Percentiles rank a stretch among this genome's conserved stretches.
Evolutionary conservation across 257 asterid species (phyloP).

Genomic region (Solanum lignicaule): DNA sequence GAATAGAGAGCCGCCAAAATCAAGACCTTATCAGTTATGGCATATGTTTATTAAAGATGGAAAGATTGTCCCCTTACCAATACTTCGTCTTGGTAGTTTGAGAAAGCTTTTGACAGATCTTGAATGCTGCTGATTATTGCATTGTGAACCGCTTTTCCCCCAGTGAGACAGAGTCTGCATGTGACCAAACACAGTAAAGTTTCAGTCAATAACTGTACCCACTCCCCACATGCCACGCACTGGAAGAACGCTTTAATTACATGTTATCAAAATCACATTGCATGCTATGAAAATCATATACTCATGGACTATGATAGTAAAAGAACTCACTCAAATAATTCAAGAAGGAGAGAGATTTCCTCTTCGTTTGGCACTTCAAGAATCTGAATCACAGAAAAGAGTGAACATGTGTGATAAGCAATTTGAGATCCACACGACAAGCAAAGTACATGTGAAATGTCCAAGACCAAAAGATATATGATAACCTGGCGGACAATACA

Average conservation of each 20-base stretch:
- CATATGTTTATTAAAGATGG: not conserved
- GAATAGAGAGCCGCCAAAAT: not conserved
- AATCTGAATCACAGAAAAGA: conserved; percentile 49
- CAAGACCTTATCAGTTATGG: not conserved
- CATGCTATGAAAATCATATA: not conserved
- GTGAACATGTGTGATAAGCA: conserved; percentile 4
- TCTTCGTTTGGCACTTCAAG: conserved; percentile 89
- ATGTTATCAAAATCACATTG: not conserved
- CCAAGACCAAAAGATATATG: not conserved
- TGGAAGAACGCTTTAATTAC: not conserved
- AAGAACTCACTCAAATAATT: conserved; percentile 63
- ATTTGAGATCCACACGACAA: not conserved
- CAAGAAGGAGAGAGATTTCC: conserved; percentile 85
- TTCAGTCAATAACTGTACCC: not conserved
- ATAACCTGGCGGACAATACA: not conserved
- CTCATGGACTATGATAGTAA: not conserved
- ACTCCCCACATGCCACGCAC: not conserved
- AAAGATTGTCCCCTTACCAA: conserved; percentile 36
- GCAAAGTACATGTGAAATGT: not conserved
- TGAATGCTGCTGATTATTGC: conserved; percentile 95
- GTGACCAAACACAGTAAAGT: not conserved
- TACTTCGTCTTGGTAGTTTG: conserved; percentile 86
- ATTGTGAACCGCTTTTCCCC: conserved; percentile 85
- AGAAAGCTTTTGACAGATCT: conserved; percentile 83
- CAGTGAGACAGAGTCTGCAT: conserved; percentile 83